Evolutionary conservation across 176 grass and related monocot genomes (phyloP).

Genomic region (Cymbopogon citratus): DNA sequence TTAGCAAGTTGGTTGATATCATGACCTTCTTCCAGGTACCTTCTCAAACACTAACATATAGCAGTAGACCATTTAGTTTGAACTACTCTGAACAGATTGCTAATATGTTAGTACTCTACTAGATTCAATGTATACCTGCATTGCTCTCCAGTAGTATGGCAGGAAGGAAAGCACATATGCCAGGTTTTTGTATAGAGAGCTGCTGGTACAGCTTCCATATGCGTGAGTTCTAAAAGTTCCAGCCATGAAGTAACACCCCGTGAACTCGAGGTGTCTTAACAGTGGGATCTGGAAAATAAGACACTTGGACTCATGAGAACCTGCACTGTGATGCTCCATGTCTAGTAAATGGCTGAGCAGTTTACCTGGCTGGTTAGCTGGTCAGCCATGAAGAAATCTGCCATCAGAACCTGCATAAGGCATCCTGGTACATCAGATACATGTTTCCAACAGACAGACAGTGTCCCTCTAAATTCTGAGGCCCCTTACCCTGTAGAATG

Average conservation of each 20-base stretch:
- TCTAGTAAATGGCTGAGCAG: background rate
- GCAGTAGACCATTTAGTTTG: background rate
- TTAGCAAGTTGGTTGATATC: conserved; percentile 82
- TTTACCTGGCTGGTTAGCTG: conserved; percentile 96
- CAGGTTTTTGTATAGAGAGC: conserved; percentile 60
- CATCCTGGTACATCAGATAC: background rate
- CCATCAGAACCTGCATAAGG: conserved; percentile 73
- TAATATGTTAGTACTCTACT: background rate
- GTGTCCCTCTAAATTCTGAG: background rate
- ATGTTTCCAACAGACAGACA: background rate
- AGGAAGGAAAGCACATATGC: conserved; percentile 91
- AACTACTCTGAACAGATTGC: background rate
- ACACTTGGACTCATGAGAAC: background rate
- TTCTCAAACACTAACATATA: conserved; percentile 63
- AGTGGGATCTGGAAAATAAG: conserved; percentile 54
- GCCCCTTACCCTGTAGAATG: conserved; percentile 66
- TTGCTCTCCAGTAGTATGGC: conserved; percentile 93
- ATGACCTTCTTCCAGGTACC: conserved; percentile 84
- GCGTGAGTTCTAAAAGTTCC: conserved; percentile 49
- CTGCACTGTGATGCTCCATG: background rate
- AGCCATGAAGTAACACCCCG: conserved; percentile 85
- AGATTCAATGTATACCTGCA: conserved; percentile 67
- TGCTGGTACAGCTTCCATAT: conserved; percentile 55
- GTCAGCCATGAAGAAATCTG: conserved; percentile 99
- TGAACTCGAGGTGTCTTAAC: conserved; percentile 80